phyloP scores from a whole-genome alignment of 768 basidiomycete genomes.

The Zangia roseola region DNA sequence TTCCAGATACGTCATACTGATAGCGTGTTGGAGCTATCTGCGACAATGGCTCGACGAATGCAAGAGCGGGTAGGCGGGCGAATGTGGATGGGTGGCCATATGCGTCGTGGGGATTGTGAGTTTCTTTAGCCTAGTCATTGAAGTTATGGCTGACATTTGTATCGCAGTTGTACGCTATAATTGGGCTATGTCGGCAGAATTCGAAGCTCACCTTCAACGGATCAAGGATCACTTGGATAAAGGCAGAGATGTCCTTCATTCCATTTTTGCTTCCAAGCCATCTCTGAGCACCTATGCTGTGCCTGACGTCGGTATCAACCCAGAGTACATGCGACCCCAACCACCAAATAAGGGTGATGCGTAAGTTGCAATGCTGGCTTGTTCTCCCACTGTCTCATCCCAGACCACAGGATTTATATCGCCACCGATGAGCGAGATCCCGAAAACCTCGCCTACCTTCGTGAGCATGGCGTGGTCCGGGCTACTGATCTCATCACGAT shows the following conservation, averaged over 20 bases:
- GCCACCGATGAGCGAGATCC: conserved; percentile 44
- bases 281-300: conserved; percentile 22
- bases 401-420: conserved; percentile 29
- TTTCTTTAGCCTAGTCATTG: neutral
- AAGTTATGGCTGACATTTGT: neutral
- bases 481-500: conserved; percentile 42
- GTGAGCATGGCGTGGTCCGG: conserved; percentile 36
- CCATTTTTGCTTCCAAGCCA: conserved; percentile 8
- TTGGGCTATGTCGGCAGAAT: conserved; percentile 37
- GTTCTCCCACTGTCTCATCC: conserved; percentile 3
- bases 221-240: conserved; percentile 27
- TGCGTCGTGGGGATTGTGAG: conserved; percentile 46
- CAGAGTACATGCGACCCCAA: conserved; percentile 11
- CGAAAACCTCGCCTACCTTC: conserved; percentile 33
- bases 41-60: conserved; percentile 34
- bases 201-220: conserved; percentile 37
- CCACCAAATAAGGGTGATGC: conserved; percentile 20
- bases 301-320: conserved; percentile 19
- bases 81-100: conserved; percentile 43
- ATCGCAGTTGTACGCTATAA: conserved; percentile 28
- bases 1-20: conserved; percentile 29
- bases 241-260: conserved; percentile 20
- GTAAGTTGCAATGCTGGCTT: conserved; percentile 15
- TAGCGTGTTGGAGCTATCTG: conserved; percentile 29
- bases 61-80: conserved; percentile 28